phyloP scores from a whole-genome alignment of 495 filamentous ascomycete species.

The Penicillium flavigenum region DNA sequence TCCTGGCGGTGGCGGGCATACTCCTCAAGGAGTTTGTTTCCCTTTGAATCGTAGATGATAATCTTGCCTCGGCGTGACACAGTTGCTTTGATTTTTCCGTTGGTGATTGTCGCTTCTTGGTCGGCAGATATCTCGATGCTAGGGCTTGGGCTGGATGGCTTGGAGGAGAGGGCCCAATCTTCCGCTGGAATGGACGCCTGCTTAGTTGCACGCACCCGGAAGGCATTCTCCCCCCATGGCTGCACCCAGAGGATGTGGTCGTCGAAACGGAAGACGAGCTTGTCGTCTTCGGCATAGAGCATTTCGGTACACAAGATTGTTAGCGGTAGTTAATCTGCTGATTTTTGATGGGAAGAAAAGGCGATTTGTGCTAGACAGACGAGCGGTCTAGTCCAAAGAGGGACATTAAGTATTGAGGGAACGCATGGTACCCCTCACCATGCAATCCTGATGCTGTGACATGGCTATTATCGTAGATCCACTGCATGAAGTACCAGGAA shows the following conservation, averaged over 20 bases:
- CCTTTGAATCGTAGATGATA: constrained; percentile 47
- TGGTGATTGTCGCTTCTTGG: constrained; percentile 45
- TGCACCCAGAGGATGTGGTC: constrained; percentile 55
- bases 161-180: constrained; percentile 51
- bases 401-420: constrained; percentile 5
- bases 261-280: constrained; percentile 50
- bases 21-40: constrained; percentile 52
- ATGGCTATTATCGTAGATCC: constrained; percentile 4
- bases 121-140: constrained; percentile 26
- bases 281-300: constrained; percentile 43
- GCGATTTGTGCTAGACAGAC: background rate
- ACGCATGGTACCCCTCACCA: constrained; percentile 10
- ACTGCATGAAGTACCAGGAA: background rate
- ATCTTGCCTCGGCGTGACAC: constrained; percentile 50
- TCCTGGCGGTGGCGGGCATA: constrained; percentile 54
- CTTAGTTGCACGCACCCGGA: constrained; percentile 55
- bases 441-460: constrained; percentile 2
- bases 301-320: constrained; percentile 26
- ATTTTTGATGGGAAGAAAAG: background rate
- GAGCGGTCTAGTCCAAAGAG: no score
- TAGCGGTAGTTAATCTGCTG: background rate
- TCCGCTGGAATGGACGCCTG: constrained; percentile 46
- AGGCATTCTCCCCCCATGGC: constrained; percentile 53
- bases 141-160: constrained; percentile 17
- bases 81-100: constrained; percentile 52